Conservation (phyloP, 169 alveolate genomes). For the Plasmodium coatneyi region DNA sequence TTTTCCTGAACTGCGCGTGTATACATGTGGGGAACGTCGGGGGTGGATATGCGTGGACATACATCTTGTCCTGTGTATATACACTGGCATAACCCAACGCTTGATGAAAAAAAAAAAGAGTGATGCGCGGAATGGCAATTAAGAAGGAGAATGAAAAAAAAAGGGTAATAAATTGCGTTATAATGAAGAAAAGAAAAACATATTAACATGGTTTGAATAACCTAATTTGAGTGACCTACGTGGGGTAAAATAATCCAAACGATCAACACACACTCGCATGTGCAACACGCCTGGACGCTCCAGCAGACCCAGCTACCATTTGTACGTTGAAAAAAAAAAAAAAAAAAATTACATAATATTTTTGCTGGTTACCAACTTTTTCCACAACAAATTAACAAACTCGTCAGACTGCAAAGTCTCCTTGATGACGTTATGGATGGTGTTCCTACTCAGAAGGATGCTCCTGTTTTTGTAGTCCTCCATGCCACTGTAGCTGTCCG, state of each 20-base stretch:
- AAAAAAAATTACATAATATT: background rate
- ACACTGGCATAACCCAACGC: background rate
- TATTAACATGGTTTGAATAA: background rate
- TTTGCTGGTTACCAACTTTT: conserved; percentile 5
- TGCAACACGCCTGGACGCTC: background rate
- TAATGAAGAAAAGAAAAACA: background rate
- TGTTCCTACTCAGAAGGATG: conserved; percentile 12
- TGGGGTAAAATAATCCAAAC: background rate
- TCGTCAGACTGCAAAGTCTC: conserved; percentile 69
- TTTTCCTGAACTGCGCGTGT: background rate
- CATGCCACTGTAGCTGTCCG: background rate
- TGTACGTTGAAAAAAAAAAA: background rate
- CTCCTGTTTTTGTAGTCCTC: conserved; percentile 13
- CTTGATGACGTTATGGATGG: conserved; percentile 38
- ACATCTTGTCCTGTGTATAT: background rate
- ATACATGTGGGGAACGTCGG: background rate
- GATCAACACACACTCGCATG: background rate
- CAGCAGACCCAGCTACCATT: background rate
- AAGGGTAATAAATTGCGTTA: background rate
- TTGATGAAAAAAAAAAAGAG: background rate
- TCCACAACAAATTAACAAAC: conserved; percentile 40
- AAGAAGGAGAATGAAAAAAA: background rate
- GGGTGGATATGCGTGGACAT: background rate
- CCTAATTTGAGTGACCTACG: background rate
- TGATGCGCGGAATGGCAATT: background rate